phyloP scores from a whole-genome alignment of 805 yeast species.

The Kazachstania taianensis region DNA sequence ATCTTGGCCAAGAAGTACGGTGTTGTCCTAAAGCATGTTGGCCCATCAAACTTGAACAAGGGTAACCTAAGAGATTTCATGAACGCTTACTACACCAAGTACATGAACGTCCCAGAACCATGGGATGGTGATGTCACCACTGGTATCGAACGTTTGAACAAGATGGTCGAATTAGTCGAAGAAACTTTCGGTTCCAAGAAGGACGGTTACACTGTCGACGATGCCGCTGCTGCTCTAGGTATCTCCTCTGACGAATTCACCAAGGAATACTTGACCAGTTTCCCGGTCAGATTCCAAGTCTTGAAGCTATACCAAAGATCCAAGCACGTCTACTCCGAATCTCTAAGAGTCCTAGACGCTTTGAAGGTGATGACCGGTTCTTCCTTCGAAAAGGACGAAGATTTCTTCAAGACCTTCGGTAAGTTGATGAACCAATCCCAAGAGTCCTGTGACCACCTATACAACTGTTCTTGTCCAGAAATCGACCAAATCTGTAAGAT shows the following conservation, averaged over 20 bases:
- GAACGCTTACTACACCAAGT: slow-evolving; percentile 36
- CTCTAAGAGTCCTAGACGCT: slow-evolving; percentile 46
- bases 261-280: slow-evolving; percentile 36
- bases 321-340: slow-evolving; percentile 51
- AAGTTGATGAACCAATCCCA: slow-evolving; percentile 51
- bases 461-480: slow-evolving; percentile 47
- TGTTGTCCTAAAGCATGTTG: slow-evolving; percentile 36
- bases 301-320: slow-evolving; percentile 49
- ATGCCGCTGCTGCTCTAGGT: slow-evolving; percentile 37
- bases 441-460: slow-evolving; percentile 36
- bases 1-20: slow-evolving; percentile 42
- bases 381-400: slow-evolving; percentile 14
- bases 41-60: slow-evolving; percentile 27
- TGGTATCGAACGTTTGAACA: slow-evolving; percentile 33
- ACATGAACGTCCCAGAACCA: slow-evolving; percentile 18
- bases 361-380: slow-evolving; percentile 31
- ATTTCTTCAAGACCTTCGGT: slow-evolving; percentile 39
- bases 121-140: slow-evolving; percentile 41
- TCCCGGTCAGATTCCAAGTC: slow-evolving; percentile 45
- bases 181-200: slow-evolving; percentile 30
- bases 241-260: slow-evolving; percentile 34
- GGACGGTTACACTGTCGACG: slow-evolving; percentile 41
- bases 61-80: slow-evolving; percentile 59
- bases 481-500: slow-evolving; percentile 44
- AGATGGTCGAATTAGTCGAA: slow-evolving; percentile 38